Conservation (phyloP, 441 rosid genomes). For the Dalechampia spathulata region DNA sequence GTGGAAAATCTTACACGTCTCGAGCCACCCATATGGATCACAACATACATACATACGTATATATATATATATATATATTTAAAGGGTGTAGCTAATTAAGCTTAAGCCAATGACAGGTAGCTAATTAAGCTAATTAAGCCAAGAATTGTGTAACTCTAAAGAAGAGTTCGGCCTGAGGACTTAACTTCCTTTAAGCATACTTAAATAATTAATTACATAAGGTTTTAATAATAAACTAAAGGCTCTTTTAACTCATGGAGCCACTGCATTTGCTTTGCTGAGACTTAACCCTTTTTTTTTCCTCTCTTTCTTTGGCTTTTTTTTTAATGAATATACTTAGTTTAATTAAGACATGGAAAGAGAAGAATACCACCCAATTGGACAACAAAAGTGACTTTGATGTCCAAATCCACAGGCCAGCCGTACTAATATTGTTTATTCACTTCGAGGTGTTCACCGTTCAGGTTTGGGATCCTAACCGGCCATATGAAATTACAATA, state of each 20-base stretch:
- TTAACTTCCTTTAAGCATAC: too few species aligned
- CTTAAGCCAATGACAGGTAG: too few species aligned
- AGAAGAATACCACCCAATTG: conserved; percentile 38
- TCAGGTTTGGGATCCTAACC: conserved; percentile 33
- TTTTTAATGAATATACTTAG: too few species aligned
- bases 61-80: too few species aligned
- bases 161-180: conserved; percentile 23
- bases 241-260: too few species aligned
- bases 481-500: conserved; percentile 8
- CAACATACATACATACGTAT: too few species aligned
- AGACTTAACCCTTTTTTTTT: too few species aligned
- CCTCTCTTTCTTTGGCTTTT: too few species aligned
- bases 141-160: not conserved
- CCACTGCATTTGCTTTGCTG: too few species aligned
- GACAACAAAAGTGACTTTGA: conserved; percentile 35
- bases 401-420: conserved; percentile 41
- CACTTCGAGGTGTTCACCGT: conserved; percentile 19
- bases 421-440: conserved; percentile 26
- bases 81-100: too few species aligned
- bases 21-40: conserved; percentile 45
- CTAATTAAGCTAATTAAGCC: conserved; percentile 4
- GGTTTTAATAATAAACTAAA: too few species aligned
- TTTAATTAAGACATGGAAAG: conserved; percentile 6
- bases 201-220: too few species aligned
- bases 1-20: conserved; percentile 19